Base-by-base conservation (phyloP, 306 rosid genomes). In the Malus sieversii region DNA sequence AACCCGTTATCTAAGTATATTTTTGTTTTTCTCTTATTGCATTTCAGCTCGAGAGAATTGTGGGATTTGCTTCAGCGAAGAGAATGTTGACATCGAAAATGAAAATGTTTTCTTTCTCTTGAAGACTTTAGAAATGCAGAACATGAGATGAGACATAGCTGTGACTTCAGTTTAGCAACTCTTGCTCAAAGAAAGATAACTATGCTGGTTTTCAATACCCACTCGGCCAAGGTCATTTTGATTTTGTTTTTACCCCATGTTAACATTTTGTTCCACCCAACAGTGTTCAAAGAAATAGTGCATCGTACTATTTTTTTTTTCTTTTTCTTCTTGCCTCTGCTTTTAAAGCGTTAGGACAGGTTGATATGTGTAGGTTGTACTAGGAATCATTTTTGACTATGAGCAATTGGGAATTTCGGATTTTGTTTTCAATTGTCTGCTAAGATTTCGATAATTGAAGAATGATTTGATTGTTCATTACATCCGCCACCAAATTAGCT, bases 21-120 rank as follows among this genome's bases (percentile, higher is more conserved):
- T 27, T 30, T 69, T 73, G 12, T 13, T 62, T 68, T 8, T 51
- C 18, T 11, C n/a, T 20, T 22, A 16, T 16, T 19, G 42, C 42
- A 38, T 59, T 63, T 57, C 33, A 87, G 90, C 72, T 87, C 81
- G 88, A 87, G 84, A 87, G 90, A 82, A 80, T 87, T 40, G 87
- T 87, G 60, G 90, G 90, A 87, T 82, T 72, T 42, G 73, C 74
- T 40, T 27, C 85, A 33, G 83, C 90, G 22, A 87, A 84, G 77
- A 82, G 82, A 74, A 87, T 87, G 90, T n/a, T 62, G 74, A 65
- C 70, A 20, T 82, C 90, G 14, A 87, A 87, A 27, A 84, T 84
- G 72, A 72, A 45, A 8, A 77, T 78, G 38, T 87, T 87, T 19
- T 74, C 80, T 23, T 87, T 84, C 66, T 75, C 87, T 74, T 87